These are phyloP conservation scores for Physcia stellaris DNA, from an alignment of 495 filamentous ascomycete genomes.

Conservation along the genomic window DNA sequence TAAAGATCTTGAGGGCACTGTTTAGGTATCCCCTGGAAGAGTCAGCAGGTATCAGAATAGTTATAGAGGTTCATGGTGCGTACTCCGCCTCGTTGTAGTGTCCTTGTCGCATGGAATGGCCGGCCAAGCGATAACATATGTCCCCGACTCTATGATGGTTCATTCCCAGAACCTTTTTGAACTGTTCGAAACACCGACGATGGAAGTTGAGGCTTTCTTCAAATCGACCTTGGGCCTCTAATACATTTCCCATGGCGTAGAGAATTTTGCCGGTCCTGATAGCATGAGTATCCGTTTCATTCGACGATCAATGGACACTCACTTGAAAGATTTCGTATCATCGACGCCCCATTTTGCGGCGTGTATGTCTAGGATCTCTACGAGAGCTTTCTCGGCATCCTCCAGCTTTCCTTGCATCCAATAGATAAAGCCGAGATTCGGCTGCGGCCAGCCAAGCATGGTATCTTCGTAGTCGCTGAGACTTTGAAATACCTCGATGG, in stretches of 20 bases:
- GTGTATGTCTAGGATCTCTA: slow-evolving; percentile 7
- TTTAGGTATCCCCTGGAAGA: too few species aligned
- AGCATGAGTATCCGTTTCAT: too few species aligned
- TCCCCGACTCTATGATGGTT: slow-evolving; percentile 17
- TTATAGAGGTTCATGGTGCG: too few species aligned
- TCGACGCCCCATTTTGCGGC: slow-evolving; percentile 10
- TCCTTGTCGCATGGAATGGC: slow-evolving; percentile 12
- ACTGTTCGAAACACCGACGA: slow-evolving; percentile 8
- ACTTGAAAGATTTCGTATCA: slow-evolving; percentile 14
- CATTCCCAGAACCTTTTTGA: slow-evolving; percentile 12
- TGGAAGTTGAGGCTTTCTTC: slow-evolving; percentile 17
- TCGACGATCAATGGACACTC: too few species aligned
- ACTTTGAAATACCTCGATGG: background rate
- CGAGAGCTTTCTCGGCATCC: slow-evolving; percentile 10
- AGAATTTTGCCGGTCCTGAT: slow-evolving; percentile 18
- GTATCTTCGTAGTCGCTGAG: background rate
- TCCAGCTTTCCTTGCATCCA: slow-evolving; percentile 12
- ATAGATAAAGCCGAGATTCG: slow-evolving; percentile 17
- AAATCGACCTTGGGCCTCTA: slow-evolving; percentile 7
- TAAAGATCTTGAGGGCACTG: too few species aligned
- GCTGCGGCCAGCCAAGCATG: slow-evolving; percentile 5
- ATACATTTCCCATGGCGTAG: slow-evolving; percentile 19
- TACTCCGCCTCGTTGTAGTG: background rate
- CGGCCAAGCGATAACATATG: slow-evolving; percentile 14
- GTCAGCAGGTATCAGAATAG: too few species aligned